These are phyloP conservation scores for Panicum miliaceum DNA, from an alignment of 176 grass and related monocot species.

Conservation along the genomic window DNA sequence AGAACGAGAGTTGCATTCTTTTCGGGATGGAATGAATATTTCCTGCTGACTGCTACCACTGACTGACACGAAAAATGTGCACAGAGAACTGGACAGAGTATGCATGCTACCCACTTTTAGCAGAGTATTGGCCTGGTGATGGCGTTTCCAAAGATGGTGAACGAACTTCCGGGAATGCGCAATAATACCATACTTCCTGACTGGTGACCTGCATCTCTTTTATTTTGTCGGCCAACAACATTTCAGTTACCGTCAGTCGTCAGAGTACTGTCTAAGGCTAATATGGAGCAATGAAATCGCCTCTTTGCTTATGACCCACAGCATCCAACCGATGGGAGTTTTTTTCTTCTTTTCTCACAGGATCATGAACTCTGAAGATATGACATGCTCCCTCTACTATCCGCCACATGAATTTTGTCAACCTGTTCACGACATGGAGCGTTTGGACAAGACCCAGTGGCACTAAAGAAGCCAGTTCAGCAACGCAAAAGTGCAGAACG, in stretches of 20 bases:
- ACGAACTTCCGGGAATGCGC: background rate
- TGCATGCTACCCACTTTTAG: background rate
- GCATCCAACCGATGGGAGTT: background rate
- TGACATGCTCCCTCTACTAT: background rate
- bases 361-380: background rate
- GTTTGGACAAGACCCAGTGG: background rate
- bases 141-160: background rate
- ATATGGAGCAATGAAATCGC: background rate
- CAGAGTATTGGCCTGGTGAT: background rate
- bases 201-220: background rate
- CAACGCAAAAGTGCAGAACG: background rate
- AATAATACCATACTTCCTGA: background rate
- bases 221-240: background rate
- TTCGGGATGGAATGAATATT: too few relatives aligned
- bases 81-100: background rate
- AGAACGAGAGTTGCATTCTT: too few relatives aligned
- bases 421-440: background rate
- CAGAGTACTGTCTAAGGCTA: background rate
- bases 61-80: background rate
- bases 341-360: background rate
- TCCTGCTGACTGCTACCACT: background rate
- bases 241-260: too few relatives aligned
- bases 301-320: background rate
- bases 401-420: background rate
- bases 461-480: background rate